Evolutionary conservation across 495 filamentous ascomycete genomes (phyloP).

Genomic region (Copromyces sp.): DNA sequence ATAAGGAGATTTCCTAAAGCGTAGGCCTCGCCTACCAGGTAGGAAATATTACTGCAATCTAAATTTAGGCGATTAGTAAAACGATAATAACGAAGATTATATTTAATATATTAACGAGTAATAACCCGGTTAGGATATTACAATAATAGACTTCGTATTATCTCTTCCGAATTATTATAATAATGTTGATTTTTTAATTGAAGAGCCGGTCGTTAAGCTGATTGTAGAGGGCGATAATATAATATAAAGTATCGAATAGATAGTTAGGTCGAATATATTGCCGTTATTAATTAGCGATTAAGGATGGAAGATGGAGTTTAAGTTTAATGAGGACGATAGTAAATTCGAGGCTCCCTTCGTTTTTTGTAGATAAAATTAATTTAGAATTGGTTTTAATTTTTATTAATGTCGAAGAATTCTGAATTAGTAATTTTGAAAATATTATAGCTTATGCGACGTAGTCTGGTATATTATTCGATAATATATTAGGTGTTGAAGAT

Average conservation of each 20-base stretch:
- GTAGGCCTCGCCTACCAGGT: neutral
- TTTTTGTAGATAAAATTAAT: too few species aligned
- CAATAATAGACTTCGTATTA: neutral
- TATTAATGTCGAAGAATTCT: neutral
- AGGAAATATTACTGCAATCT: neutral
- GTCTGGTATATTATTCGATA: neutral
- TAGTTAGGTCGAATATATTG: neutral
- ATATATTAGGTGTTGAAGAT: neutral
- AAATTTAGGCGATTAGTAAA: neutral
- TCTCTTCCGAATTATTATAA: neutral
- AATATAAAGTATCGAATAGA: too few species aligned
- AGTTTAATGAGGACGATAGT: neutral
- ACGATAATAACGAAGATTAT: neutral
- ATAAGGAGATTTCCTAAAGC: neutral
- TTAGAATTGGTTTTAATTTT: neutral
- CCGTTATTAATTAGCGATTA: too few species aligned
- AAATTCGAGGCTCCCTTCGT: too few species aligned
- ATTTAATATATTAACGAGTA: neutral
- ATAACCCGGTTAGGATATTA: neutral
- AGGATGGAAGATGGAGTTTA: neutral
- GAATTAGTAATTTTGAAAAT: neutral
- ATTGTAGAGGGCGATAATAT: too few species aligned
- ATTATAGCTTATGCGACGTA: neutral
- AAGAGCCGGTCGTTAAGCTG: too few species aligned
- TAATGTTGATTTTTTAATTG: too few species aligned